A percentile compares a stretch with the other conserved stretches of the same genome.
Evolutionary conservation across 768 basidiomycete species (phyloP).

Genomic region (Cystofilobasidium ferigula): DNA sequence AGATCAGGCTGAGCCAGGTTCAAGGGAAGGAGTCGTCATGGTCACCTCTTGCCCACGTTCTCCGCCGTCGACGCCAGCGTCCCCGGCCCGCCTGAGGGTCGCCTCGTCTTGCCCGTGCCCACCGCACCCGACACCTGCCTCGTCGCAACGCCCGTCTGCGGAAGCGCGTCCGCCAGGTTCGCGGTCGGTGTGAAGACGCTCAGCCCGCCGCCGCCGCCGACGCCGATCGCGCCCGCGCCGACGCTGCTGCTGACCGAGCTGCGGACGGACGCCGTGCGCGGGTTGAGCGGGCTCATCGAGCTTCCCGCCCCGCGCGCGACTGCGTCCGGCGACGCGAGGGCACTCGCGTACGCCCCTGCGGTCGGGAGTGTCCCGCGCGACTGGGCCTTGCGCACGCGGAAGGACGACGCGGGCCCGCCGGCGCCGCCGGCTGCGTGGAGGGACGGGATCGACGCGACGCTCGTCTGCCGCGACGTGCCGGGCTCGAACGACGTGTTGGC

Average conservation of each 20-base stretch:
- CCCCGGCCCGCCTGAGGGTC: neutral
- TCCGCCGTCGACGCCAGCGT: neutral
- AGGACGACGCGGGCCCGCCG: neutral
- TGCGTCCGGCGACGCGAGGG: neutral
- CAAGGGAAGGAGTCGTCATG: too few relatives aligned
- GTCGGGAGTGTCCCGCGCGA: neutral
- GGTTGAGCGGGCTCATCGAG: neutral
- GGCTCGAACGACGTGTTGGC: neutral
- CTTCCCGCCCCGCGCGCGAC: neutral
- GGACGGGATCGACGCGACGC: constrained; percentile 1
- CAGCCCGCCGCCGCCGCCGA: neutral
- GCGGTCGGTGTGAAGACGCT: neutral
- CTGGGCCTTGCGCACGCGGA: neutral
- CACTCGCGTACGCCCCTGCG: too few relatives aligned
- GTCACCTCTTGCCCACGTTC: neutral
- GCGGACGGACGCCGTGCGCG: neutral
- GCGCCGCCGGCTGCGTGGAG: neutral
- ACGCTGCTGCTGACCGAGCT: constrained; percentile 3
- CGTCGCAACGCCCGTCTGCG: neutral
- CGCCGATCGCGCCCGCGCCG: too few relatives aligned
- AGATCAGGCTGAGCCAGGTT: too few relatives aligned
- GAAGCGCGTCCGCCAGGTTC: neutral
- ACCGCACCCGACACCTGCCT: neutral
- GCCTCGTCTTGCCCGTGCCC: neutral
- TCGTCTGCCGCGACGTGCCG: neutral